Base-by-base conservation (phyloP, 352 stramenopile species). In the Pythium plurisporium region DNA sequence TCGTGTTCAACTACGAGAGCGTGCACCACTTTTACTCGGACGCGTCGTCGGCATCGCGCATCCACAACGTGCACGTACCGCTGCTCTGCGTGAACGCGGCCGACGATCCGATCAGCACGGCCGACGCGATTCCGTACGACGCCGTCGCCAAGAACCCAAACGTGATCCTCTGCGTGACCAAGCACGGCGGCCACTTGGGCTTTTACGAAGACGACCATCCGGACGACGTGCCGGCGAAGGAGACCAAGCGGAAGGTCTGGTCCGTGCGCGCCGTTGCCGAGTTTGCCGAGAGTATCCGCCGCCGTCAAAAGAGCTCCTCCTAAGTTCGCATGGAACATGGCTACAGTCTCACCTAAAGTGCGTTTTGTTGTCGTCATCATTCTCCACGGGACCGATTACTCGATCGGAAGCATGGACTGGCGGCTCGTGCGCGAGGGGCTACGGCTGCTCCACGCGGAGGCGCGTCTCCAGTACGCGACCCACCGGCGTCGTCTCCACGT, bases 81-180 rank as follows among this genome's bases (percentile, higher is more conserved):
- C 58, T 89, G 59, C 70, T 89, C 19, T 89, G 79, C 43, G 52
- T 89, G 5, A 87, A 79, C 33, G 74, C 79, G 0, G 44, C 66
- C 19, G 76, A 89, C 61, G 79, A 89, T 46, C 79, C 79, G n/a
- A 83, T 89, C 68, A 78, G 70, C 38, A 74, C 76, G n/a, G 50
- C 59, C 30, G 41, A 41, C 0, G 74, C 74, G 25, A 37, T 86
- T 26, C 76, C 76, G 9, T 64, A 56, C 45, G 34, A 56, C 2
- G 64, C 78, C 15, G 65, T 85, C 4, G 26, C 69, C 46, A 50
- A 68, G 8, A 93, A 87, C 53, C 63, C 71, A 9, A 75, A 89
- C 26, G 63, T 89, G n/a, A 82, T 93, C 27, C 56, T 93, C 20
- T 85, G 70, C 40, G 70, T 77, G 29, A 93, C 83, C 30, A 74